phyloP scores from a whole-genome alignment of 1,139 yeast genomes.

The Pneumocystis sp. region DNA sequence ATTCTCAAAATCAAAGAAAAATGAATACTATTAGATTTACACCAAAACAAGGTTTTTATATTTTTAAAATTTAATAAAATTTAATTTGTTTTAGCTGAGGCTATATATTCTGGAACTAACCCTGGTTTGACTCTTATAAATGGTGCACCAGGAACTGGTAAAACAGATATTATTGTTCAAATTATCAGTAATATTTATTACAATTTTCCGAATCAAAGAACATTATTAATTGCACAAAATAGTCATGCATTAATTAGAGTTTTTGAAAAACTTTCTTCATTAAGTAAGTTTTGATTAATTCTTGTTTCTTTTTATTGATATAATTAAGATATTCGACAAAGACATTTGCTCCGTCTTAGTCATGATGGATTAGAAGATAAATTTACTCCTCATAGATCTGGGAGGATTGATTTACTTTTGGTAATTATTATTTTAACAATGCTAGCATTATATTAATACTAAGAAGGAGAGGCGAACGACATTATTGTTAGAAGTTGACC shows the following conservation, averaged over 20 bases:
- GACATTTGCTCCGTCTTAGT: conserved; percentile 20
- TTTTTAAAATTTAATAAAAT: conserved; percentile 7
- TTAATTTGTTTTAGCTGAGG: conserved; percentile 22
- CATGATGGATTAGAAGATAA: conserved; percentile 12
- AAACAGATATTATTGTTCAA: conserved; percentile 22
- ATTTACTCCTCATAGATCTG: background rate
- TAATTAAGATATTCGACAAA: conserved; percentile 17
- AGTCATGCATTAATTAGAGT: conserved; percentile 18
- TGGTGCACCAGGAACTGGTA: conserved; percentile 39
- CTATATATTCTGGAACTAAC: conserved; percentile 26
- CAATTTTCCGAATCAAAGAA: conserved; percentile 24
- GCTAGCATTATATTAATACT: background rate
- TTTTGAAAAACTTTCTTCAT: conserved; percentile 16
- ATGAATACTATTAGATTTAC: background rate
- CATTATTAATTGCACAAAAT: conserved; percentile 26
- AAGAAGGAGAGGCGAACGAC: conserved; percentile 12
- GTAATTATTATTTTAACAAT: background rate
- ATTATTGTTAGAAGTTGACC: conserved; percentile 24
- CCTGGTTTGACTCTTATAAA: conserved; percentile 29
- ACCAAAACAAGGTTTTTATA: conserved; percentile 12
- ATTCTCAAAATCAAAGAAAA: conserved; percentile 7
- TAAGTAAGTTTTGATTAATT: background rate
- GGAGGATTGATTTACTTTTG: conserved; percentile 1
- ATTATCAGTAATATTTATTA: conserved; percentile 19
- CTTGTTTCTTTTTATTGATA: background rate